Evolutionary conservation across 495 filamentous ascomycete species (phyloP), one percentile per base, ranked within the genome.

Genomic region (Daldinia childiae): DNA sequence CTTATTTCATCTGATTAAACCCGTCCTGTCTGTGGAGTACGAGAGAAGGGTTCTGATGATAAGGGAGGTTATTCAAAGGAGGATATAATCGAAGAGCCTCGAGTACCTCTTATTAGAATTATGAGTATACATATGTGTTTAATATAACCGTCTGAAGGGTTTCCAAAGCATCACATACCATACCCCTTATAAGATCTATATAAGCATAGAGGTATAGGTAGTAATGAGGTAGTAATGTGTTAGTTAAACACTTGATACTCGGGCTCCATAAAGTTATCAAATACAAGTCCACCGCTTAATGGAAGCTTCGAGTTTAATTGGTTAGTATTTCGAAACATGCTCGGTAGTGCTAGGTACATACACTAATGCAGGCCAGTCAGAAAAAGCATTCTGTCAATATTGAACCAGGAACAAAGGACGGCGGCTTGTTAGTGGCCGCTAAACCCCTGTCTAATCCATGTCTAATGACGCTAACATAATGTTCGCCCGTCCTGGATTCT

Each of bases 391-490:
- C 34, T 14, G 43, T 48, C 17, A 24, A 19, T n/a, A n/a, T n/a
- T n/a, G 43, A 48, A 48, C 17, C 43, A 48, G 43, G 43, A 48
- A 48, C 43, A 24, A 48, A 48, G 14, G 19, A 48, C 19, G 19
- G 9, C 19, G 19, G 9, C 19, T 48, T 24, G 21, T 24, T 48
- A 48, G 11, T 15, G 21, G 30, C 43, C 24, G 43, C 21, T 27
- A 6, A 4, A 50, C 27, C 55, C 62, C 34, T 58, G 29, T 52
- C 24, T 3, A n/a, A 48, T 15, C 45, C 61, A 5, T 66, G 58
- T 48, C 50, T 30, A 12, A 71, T 71, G 68, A 71, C 68, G 68
- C 39, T 39, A 62, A 43, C 34, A 48, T 48, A 48, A 48, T 48
- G 9, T 48, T 48, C 9, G 21, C 19, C 2, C 19, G 19, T 48